Evolutionary conservation across 176 grass and related monocot genomes (phyloP).

Genomic region (Echinochloa phyllopogon): DNA sequence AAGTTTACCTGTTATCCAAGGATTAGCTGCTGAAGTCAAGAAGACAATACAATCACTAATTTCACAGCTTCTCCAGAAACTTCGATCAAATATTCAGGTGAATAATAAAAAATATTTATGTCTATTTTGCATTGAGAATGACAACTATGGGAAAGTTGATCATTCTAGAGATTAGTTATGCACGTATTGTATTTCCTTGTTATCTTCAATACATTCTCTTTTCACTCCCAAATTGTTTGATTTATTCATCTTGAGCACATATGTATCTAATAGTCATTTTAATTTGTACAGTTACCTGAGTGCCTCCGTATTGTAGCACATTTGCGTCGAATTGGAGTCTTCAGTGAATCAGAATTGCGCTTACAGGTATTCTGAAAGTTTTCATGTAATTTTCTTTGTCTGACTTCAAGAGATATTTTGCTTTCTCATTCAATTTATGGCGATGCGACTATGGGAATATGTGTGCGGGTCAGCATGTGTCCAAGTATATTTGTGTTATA

Average conservation of each 20-base stretch:
- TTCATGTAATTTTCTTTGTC: background rate
- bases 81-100: slow-evolving; percentile 97
- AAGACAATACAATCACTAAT: slow-evolving; percentile 94
- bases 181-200: background rate
- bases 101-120: slow-evolving; percentile 2
- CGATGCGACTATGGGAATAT: background rate
- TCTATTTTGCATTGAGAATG: background rate
- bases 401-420: slow-evolving; percentile 11
- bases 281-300: slow-evolving; percentile 80
- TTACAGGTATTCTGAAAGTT: slow-evolving; percentile 69
- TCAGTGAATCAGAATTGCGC: slow-evolving; percentile 86
- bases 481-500: background rate
- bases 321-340: slow-evolving; percentile 91
- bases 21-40: slow-evolving; percentile 82
- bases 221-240: background rate
- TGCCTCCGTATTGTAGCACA: slow-evolving; percentile 85
- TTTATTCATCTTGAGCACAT: background rate
- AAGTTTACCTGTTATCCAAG: slow-evolving; percentile 97
- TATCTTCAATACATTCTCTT: background rate
- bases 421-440: background rate
- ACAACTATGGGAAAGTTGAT: background rate
- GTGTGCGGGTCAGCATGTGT: background rate
- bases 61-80: slow-evolving; percentile 98
- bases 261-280: slow-evolving; percentile 38
- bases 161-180: background rate